Evolutionary conservation across 768 basidiomycete genomes (phyloP).

Genomic region (Serendipita sp.): DNA sequence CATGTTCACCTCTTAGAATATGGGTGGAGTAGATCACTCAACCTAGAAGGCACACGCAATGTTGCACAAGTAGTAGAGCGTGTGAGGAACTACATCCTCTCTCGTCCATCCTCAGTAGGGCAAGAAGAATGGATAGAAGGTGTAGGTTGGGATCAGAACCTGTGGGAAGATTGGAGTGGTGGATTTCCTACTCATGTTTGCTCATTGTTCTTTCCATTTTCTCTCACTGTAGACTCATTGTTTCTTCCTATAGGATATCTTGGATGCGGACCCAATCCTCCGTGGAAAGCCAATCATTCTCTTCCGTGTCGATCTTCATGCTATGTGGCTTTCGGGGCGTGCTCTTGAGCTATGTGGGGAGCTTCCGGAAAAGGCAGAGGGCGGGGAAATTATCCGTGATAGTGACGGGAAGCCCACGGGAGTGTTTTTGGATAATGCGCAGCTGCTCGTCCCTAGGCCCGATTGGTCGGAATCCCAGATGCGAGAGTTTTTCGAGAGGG

Average conservation of each 20-base stretch:
- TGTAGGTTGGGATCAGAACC: constrained; percentile 88
- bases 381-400: constrained; percentile 62
- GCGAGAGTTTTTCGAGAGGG: constrained; percentile 44
- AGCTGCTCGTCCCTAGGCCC: constrained; percentile 55
- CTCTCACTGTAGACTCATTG: neutral
- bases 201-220: neutral
- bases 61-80: constrained; percentile 50
- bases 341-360: constrained; percentile 30
- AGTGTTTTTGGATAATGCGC: constrained; percentile 80
- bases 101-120: constrained; percentile 42
- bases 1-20: constrained; percentile 68
- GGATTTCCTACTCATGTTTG: constrained; percentile 13
- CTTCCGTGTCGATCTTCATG: constrained; percentile 67
- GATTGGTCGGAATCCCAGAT: constrained; percentile 41
- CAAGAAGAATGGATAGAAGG: constrained; percentile 59
- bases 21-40: constrained; percentile 52
- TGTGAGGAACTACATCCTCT: constrained; percentile 41
- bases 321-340: constrained; percentile 66
- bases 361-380: constrained; percentile 48
- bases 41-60: constrained; percentile 41
- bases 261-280: constrained; percentile 54
- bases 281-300: constrained; percentile 56
- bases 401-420: constrained; percentile 53
- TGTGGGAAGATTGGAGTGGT: constrained; percentile 29
- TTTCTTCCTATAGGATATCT: constrained; percentile 38